A percentile compares a stretch with the other conserved stretches of the same genome.
Conservation (phyloP, 805 yeast species). For the Cephaloascus albidus region DNA sequence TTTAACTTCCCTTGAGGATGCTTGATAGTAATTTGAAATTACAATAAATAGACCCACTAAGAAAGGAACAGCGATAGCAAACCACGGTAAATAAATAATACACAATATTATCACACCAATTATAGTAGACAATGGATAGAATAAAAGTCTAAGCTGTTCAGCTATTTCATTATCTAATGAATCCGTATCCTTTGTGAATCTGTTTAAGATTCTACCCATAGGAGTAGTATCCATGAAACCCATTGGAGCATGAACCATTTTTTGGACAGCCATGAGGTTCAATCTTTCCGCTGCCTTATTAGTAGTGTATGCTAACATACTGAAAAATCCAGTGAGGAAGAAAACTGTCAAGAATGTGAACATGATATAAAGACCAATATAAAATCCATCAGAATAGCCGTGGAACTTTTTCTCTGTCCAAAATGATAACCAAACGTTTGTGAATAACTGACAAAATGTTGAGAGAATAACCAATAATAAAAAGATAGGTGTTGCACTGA, state of each 20-base stretch:
- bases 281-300: constrained; percentile 9
- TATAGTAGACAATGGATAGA: constrained; percentile 44
- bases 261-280: constrained; percentile 8
- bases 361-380: constrained; percentile 8
- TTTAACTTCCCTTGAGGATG: constrained; percentile 37
- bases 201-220: constrained; percentile 15
- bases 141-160: constrained; percentile 25
- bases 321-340: constrained; percentile 3
- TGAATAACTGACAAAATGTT: constrained; percentile 4
- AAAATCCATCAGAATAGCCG: constrained; percentile 2
- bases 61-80: constrained; percentile 46
- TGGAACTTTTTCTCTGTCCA: constrained; percentile 7
- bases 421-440: constrained; percentile 10
- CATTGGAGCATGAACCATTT: constrained; percentile 13
- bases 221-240: constrained; percentile 16
- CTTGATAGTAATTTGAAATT: constrained; percentile 34
- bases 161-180: constrained; percentile 14
- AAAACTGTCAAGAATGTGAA: constrained; percentile 5
- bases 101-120: constrained; percentile 54
- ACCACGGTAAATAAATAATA: constrained; percentile 43
- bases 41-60: constrained; percentile 28
- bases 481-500: not conserved
- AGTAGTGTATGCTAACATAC: constrained; percentile 5
- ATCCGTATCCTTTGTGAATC: constrained; percentile 17
- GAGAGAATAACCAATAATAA: not conserved